Conservation (phyloP, 139 green algal genomes). For the Yamagishiella unicocca region DNA sequence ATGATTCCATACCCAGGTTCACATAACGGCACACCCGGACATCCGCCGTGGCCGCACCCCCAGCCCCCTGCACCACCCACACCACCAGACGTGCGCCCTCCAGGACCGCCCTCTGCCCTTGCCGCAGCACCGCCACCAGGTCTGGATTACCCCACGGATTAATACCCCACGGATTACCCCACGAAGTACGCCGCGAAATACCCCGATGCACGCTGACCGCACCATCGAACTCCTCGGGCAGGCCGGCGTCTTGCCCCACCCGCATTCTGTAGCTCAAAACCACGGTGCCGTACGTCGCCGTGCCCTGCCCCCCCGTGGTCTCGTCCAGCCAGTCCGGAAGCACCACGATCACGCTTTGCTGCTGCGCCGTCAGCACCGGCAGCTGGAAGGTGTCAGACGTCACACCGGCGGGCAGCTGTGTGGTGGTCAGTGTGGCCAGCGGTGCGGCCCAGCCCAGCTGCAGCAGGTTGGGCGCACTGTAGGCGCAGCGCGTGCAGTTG, state of each 20-base stretch:
- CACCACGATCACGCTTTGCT: background rate
- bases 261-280: background rate
- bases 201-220: background rate
- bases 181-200: too few species aligned
- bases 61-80: too few species aligned
- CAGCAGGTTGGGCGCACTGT: background rate
- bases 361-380: background rate
- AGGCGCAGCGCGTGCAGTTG: constrained; percentile 1
- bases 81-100: background rate
- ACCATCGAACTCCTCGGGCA: background rate
- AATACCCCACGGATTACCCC: too few species aligned
- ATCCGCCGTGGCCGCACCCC: too few species aligned
- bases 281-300: background rate
- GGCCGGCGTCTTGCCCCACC: background rate
- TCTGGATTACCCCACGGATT: background rate
- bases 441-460: background rate
- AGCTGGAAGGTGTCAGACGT: background rate
- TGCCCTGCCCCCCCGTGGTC: too few species aligned
- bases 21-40: too few species aligned
- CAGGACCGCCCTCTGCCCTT: background rate
- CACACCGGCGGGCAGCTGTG: background rate
- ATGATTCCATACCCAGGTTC: too few species aligned
- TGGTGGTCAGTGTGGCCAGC: background rate
- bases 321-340: background rate
- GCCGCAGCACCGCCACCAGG: background rate